phyloP scores from a whole-genome alignment of 768 basidiomycete species.

The Lyophyllum semitale region DNA sequence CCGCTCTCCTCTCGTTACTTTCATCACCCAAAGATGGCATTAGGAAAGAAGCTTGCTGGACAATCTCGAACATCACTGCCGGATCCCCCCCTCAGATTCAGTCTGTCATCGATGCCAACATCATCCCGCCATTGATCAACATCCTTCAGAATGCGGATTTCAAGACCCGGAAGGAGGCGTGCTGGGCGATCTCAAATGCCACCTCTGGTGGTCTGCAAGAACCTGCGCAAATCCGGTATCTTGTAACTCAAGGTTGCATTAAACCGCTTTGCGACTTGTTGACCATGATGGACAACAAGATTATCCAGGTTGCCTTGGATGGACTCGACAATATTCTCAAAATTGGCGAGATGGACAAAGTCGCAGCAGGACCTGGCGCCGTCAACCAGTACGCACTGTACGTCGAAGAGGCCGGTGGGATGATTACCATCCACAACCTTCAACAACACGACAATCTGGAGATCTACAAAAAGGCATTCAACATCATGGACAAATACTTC shows the following conservation, averaged over 20 bases:
- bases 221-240: slow-evolving; percentile 95
- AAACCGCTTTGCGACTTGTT: slow-evolving; percentile 97
- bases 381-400: slow-evolving; percentile 92
- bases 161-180: slow-evolving; percentile 99
- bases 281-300: slow-evolving; percentile 99
- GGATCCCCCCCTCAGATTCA: slow-evolving; percentile 98
- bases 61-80: slow-evolving; percentile 97
- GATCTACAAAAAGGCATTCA: slow-evolving; percentile 99
- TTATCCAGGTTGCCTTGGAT: slow-evolving; percentile 97
- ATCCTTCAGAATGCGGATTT: slow-evolving; percentile 97
- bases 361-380: slow-evolving; percentile 75
- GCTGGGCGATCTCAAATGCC: slow-evolving; percentile 99
- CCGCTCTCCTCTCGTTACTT: slow-evolving; percentile 88
- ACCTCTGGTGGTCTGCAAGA: slow-evolving; percentile 97
- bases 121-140: slow-evolving; percentile 97
- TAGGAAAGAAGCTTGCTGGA: slow-evolving; percentile 99
- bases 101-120: slow-evolving; percentile 95
- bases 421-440: slow-evolving; percentile 98
- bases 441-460: slow-evolving; percentile 99
- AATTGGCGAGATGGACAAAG: slow-evolving; percentile 94
- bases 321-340: slow-evolving; percentile 98
- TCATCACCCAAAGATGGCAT: slow-evolving; percentile 99
- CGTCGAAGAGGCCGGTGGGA: slow-evolving; percentile 98
- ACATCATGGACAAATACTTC: slow-evolving; percentile 98
- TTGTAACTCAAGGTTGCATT: slow-evolving; percentile 97